Evolutionary conservation across 2,329 filamentous ascomycete genomes (phyloP).

Genomic region (Fusarium vanettenii): DNA sequence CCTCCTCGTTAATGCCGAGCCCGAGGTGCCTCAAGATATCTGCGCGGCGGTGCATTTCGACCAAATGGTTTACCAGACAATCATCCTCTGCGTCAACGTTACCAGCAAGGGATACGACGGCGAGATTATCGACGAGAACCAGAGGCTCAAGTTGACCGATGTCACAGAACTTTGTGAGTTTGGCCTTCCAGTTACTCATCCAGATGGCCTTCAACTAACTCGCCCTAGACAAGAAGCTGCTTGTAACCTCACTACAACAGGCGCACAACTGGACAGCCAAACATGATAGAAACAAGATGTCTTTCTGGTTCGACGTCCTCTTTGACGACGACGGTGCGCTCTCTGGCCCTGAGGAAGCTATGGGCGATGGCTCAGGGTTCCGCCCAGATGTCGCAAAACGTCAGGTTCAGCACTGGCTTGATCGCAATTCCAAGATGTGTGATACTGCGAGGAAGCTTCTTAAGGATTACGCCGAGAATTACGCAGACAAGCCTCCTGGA

Average conservation of each 20-base stretch:
- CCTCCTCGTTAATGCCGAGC: constrained; percentile 71
- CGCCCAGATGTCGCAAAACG: constrained; percentile 67
- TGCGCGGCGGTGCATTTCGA: constrained; percentile 74
- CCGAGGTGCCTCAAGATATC: constrained; percentile 73
- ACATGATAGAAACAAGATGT: constrained; percentile 77
- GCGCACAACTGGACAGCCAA: constrained; percentile 77
- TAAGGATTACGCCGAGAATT: constrained; percentile 64
- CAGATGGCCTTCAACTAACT: constrained; percentile 5
- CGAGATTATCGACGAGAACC: constrained; percentile 69
- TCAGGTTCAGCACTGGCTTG: constrained; percentile 72
- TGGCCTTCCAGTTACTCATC: background rate
- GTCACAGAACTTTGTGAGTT: constrained; percentile 73
- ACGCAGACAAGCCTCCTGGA: constrained; percentile 61
- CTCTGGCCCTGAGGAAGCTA: constrained; percentile 62
- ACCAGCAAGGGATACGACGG: constrained; percentile 76
- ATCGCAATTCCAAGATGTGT: constrained; percentile 70
- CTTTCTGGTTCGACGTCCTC: constrained; percentile 74
- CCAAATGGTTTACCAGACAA: constrained; percentile 73
- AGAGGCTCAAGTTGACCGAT: constrained; percentile 68
- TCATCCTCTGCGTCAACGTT: constrained; percentile 74
- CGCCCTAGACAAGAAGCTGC: constrained; percentile 70
- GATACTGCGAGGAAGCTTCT: constrained; percentile 66
- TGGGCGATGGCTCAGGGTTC: constrained; percentile 65
- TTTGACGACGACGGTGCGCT: constrained; percentile 67
- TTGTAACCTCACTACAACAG: constrained; percentile 74